Base-by-base conservation (phyloP, 768 basidiomycete genomes). In the Udeniomyces megalosporus region DNA sequence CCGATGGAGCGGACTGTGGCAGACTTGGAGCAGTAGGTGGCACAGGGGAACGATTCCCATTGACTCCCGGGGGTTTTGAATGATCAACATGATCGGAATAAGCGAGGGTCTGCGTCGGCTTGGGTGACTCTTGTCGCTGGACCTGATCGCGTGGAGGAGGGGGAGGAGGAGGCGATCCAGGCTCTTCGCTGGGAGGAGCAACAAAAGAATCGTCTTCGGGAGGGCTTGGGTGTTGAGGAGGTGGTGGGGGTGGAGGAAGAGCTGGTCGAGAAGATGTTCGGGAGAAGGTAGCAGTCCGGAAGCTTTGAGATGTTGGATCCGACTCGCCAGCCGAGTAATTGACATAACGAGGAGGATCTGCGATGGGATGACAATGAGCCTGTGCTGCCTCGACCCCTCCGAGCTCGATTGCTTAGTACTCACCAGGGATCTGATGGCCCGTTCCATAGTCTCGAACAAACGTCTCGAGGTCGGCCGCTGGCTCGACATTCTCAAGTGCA, bases 371-470 rank as follows among this genome's bases (percentile, higher is more conserved):
- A 6, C n/a, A 1, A 15, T 20, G 15, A 15, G 34, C 20, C 12
- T 14, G 0, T 20, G n/a, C 48, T n/a, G n/a, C n/a, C n/a, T n/a
- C n/a, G n/a, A n/a, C n/a, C n/a, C n/a, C n/a, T n/a, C n/a, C n/a
- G n/a, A n/a, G n/a, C n/a, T n/a, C n/a, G n/a, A n/a, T n/a, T n/a
- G n/a, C n/a, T n/a, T 26, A 6, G 44, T n/a, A 66, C 71, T 38
- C 31, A 74, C 75, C 75, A 0, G 90, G 88, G 52, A 97, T 91
- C 63, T 81, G 77, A 65, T 80, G 82, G 42, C 91, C 93, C 2
- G 91, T 96, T 3, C 88, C 88, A 69, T 88, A 89, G 65, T 85
- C 81, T 35, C 81, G 80, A 12, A 96, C 89, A 68, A 97, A 96
- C 70, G 80, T 81, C 66, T 89, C 84, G 78, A 92, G 83, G 68